These are phyloP conservation scores for Rhodotorula glutinis DNA, from an alignment of 1,284 basidiomycete genomes.

Conservation along the genomic window DNA sequence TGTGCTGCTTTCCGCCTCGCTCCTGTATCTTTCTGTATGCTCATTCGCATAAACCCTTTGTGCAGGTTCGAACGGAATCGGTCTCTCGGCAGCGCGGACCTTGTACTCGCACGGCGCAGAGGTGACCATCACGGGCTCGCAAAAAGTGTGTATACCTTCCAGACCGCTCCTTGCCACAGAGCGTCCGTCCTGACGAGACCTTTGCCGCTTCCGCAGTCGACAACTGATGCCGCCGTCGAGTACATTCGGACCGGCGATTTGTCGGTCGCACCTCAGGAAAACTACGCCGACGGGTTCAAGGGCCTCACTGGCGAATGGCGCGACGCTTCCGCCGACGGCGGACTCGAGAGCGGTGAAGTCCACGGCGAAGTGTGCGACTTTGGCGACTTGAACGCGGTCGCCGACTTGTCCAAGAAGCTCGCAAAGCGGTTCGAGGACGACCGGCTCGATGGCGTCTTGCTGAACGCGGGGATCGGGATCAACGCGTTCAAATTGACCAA, in stretches of 20 bases:
- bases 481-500: slow-evolving; percentile 33
- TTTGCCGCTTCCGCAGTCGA: neutral
- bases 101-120: slow-evolving; percentile 33
- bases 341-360: slow-evolving; percentile 17
- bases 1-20: neutral
- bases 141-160: neutral
- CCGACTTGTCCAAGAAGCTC: slow-evolving; percentile 26
- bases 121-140: slow-evolving; percentile 22
- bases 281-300: slow-evolving; percentile 32
- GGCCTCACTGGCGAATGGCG: slow-evolving; percentile 2
- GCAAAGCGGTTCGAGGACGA: slow-evolving; percentile 7
- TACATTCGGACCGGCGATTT: slow-evolving; percentile 41
- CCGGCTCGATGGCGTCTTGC: slow-evolving; percentile 28
- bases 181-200: neutral
- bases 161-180: neutral
- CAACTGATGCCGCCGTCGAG: slow-evolving; percentile 14
- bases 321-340: slow-evolving; percentile 15
- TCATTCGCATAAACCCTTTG: no score
- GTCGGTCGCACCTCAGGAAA: slow-evolving; percentile 16
- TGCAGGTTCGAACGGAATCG: slow-evolving; percentile 36
- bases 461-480: slow-evolving; percentile 38
- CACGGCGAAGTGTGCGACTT: slow-evolving; percentile 20
- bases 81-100: slow-evolving; percentile 28
- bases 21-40: no score
- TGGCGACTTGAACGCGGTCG: slow-evolving; percentile 33